Conservation (phyloP, 495 filamentous ascomycete species). For the Penicillium coprophilum region DNA sequence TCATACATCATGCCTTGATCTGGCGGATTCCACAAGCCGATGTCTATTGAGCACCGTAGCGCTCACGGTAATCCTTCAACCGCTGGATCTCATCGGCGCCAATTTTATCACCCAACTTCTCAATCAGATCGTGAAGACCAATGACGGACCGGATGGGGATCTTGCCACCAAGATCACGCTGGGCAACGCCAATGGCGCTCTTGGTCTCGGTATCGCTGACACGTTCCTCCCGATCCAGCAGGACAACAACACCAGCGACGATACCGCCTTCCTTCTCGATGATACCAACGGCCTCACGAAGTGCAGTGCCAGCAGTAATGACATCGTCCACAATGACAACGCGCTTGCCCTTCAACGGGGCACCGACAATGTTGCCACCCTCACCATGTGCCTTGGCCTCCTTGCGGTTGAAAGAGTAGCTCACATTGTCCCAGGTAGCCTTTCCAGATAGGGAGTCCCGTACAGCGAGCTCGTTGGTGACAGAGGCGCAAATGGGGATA, state of each 20-base stretch:
- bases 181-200: constrained; percentile 78
- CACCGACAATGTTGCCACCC: constrained; percentile 87
- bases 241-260: constrained; percentile 80
- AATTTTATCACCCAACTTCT: constrained; percentile 49
- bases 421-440: constrained; percentile 49
- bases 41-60: constrained; percentile 55
- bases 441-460: constrained; percentile 50
- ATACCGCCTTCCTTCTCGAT: constrained; percentile 77
- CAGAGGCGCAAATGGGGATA: constrained; percentile 77
- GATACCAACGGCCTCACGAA: constrained; percentile 84
- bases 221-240: constrained; percentile 86
- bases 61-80: constrained; percentile 74
- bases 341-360: constrained; percentile 74
- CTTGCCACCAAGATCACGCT: constrained; percentile 57
- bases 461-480: constrained; percentile 65
- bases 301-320: constrained; percentile 89
- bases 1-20: constrained; percentile 26
- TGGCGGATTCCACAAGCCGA: constrained; percentile 6
- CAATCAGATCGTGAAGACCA: constrained; percentile 76
- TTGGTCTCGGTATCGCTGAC: constrained; percentile 54
- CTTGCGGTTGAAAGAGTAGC: constrained; percentile 92
- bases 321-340: constrained; percentile 95
- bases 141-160: constrained; percentile 52
- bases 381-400: constrained; percentile 94
- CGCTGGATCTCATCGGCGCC: constrained; percentile 62